Evolutionary conservation across 192 early-diverging fungal genomes (phyloP).

Genomic region (Bifiguratus adelaidae): DNA sequence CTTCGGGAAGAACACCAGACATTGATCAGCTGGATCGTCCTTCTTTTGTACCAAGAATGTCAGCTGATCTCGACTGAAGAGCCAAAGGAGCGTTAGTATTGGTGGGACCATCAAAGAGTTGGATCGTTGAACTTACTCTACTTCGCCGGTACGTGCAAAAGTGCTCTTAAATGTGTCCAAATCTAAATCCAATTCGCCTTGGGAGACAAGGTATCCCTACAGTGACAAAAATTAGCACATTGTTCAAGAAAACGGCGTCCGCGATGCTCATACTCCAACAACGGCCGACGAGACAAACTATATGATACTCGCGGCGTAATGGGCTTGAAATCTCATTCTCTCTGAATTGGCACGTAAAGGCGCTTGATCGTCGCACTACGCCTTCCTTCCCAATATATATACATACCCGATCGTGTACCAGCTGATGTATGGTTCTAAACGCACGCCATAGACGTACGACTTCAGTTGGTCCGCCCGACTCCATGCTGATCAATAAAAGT

Average conservation of each 20-base stretch:
- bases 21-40: slow-evolving; percentile 69
- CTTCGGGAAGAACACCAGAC: slow-evolving; percentile 90
- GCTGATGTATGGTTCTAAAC: slow-evolving; percentile 80
- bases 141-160: slow-evolving; percentile 56
- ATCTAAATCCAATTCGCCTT: slow-evolving; percentile 70
- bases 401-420: slow-evolving; percentile 75
- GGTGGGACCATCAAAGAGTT: not conserved
- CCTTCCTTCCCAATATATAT: too few species aligned
- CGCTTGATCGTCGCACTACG: too few species aligned
- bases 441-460: slow-evolving; percentile 79
- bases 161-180: slow-evolving; percentile 66
- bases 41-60: slow-evolving; percentile 80
- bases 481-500: too few species aligned
- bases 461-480: too few species aligned
- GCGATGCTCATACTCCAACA: not conserved
- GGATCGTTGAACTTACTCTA: slow-evolving; percentile 52
- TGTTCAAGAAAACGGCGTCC: not conserved
- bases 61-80: slow-evolving; percentile 55
- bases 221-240: not conserved
- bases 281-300: not conserved
- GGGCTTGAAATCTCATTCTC: not conserved
- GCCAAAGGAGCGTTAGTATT: not conserved
- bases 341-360: not conserved
- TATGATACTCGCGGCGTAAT: not conserved
- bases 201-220: slow-evolving; percentile 76